Evolutionary conservation across 1,284 basidiomycete species (phyloP).

Genomic region (Blastosporella zonata): DNA sequence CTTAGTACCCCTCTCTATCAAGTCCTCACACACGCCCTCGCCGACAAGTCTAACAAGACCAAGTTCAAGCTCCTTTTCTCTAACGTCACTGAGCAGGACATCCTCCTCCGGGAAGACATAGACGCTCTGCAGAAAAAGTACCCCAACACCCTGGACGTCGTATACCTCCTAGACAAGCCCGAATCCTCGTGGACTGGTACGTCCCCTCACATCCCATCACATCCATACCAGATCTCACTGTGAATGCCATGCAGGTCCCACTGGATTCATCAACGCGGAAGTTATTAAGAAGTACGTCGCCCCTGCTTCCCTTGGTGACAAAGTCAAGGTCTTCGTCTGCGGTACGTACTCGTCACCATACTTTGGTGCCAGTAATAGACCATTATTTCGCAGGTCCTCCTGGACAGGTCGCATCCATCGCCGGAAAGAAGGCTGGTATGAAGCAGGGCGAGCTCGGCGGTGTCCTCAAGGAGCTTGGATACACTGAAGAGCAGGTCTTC

Average conservation of each 20-base stretch:
- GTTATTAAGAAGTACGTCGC: conserved; percentile 74
- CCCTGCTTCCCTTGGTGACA: conserved; percentile 66
- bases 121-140: conserved; percentile 71
- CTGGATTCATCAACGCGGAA: conserved; percentile 72
- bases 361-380: not conserved
- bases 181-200: conserved; percentile 69
- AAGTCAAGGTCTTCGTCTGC: conserved; percentile 89
- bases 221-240: not conserved
- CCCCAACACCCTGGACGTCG: conserved; percentile 73
- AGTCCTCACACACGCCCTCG: conserved; percentile 71
- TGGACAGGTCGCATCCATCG: conserved; percentile 74
- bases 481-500: conserved; percentile 70
- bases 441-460: conserved; percentile 87
- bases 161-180: conserved; percentile 87
- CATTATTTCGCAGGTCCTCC: conserved; percentile 62
- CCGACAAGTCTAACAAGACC: conserved; percentile 81
- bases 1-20: conserved; percentile 74
- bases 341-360: conserved; percentile 46
- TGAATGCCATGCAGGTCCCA: conserved; percentile 40
- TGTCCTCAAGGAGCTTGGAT: conserved; percentile 84
- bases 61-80: conserved; percentile 92
- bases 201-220: conserved; percentile 16
- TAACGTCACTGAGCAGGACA: conserved; percentile 89
- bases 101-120: conserved; percentile 83
- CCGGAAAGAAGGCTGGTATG: conserved; percentile 75